Conservation (phyloP, 1,284 basidiomycete genomes). For the Fomitiporia mediterranea region DNA sequence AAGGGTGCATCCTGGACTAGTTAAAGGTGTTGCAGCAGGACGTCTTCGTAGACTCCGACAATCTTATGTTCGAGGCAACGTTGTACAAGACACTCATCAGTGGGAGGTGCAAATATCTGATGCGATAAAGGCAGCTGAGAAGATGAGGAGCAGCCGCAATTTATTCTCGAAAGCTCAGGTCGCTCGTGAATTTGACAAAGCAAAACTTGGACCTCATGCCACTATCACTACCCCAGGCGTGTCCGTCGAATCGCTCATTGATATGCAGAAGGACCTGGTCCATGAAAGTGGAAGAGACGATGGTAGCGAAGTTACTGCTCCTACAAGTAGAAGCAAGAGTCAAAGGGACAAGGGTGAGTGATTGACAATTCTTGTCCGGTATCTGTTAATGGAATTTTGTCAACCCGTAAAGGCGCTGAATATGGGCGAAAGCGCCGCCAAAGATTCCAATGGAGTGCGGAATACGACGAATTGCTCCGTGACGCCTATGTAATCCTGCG, state of each 20-base stretch:
- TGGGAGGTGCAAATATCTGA: constrained; percentile 57
- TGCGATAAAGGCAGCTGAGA: constrained; percentile 17
- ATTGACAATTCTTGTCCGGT: neutral
- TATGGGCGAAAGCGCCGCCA: constrained; percentile 38
- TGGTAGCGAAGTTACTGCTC: neutral
- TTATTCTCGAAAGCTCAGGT: constrained; percentile 35
- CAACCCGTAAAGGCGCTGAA: neutral
- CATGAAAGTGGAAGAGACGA: neutral
- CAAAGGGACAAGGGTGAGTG: constrained; percentile 9
- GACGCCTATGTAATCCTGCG: constrained; percentile 82
- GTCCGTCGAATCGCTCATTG: constrained; percentile 38
- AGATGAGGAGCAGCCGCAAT: constrained; percentile 27
- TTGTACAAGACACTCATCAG: constrained; percentile 42
- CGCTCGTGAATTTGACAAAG: neutral
- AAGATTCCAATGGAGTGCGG: constrained; percentile 78
- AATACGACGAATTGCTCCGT: constrained; percentile 82
- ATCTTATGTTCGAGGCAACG: constrained; percentile 53
- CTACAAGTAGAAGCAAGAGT: no score
- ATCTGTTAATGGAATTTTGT: constrained; percentile 24
- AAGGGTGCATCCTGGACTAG: constrained; percentile 46
- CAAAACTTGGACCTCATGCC: constrained; percentile 22
- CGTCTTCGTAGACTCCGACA: constrained; percentile 50
- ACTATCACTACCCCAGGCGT: constrained; percentile 26
- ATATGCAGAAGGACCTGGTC: constrained; percentile 26
- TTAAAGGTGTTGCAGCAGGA: constrained; percentile 43